Evolutionary conservation across 2,329 filamentous ascomycete species (phyloP).

Genomic region (Sporothrix dimorphospora): DNA sequence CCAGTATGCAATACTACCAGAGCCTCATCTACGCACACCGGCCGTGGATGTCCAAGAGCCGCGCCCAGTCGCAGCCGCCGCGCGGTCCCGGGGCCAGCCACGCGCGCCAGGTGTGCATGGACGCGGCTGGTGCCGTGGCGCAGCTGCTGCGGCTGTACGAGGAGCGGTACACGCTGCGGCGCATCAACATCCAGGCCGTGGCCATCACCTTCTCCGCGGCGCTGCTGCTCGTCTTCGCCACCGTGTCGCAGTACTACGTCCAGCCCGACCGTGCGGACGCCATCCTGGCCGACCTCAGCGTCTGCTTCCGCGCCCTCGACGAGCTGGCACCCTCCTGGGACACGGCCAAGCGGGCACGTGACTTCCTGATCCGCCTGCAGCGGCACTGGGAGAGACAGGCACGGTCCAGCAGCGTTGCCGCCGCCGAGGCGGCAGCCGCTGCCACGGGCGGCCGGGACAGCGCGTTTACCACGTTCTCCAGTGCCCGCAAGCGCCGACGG

Average conservation of each 20-base stretch:
- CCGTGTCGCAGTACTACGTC: slow-evolving; percentile 29
- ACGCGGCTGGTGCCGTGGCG: slow-evolving; percentile 46
- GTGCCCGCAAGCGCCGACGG: no score
- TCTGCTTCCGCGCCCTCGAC: slow-evolving; percentile 25
- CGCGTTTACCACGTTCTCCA: no score
- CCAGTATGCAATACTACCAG: slow-evolving; percentile 35
- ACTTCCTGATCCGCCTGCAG: slow-evolving; percentile 25
- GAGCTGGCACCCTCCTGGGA: slow-evolving; percentile 19
- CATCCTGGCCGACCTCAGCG: slow-evolving; percentile 11
- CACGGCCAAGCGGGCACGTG: slow-evolving; percentile 18
- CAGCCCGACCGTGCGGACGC: not conserved
- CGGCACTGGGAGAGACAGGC: slow-evolving; percentile 25
- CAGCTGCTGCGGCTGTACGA: slow-evolving; percentile 47
- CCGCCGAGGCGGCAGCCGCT: no score
- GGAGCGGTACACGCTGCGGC: slow-evolving; percentile 46
- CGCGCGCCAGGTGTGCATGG: slow-evolving; percentile 48
- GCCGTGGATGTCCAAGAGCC: slow-evolving; percentile 45
- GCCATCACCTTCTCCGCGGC: slow-evolving; percentile 50
- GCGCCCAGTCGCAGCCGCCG: not conserved
- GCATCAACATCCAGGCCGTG: slow-evolving; percentile 49
- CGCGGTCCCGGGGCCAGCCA: slow-evolving; percentile 16
- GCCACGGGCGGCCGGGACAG: no score
- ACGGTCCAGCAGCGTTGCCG: not conserved
- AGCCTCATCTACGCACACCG: slow-evolving; percentile 36
- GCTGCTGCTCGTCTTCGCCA: slow-evolving; percentile 42